phyloP scores from a whole-genome alignment of 192 early-diverging fungal genomes.

The Neocallimastix lanati region DNA sequence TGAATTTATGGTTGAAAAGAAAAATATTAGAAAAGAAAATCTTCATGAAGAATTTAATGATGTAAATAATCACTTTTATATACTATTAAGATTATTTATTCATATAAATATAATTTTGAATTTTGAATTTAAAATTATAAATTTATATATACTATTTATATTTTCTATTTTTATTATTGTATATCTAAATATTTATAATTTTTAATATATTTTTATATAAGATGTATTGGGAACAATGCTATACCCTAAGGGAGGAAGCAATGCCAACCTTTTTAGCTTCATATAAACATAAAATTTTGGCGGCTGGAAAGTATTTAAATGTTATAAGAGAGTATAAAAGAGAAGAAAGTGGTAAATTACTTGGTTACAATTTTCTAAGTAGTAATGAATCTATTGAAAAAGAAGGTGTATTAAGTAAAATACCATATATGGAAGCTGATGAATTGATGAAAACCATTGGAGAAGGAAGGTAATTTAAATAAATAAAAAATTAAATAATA shows the following conservation, averaged over 20 bases:
- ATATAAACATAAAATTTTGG: conserved; percentile 57
- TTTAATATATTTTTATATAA: conserved; percentile 18
- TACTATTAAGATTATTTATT: too few species aligned
- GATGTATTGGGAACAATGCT: conserved; percentile 66
- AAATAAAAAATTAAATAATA: not conserved
- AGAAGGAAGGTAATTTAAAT: conserved; percentile 5
- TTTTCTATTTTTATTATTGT: too few species aligned
- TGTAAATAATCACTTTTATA: conserved; percentile 59
- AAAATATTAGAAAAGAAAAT: conserved; percentile 14
- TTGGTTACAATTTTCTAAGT: not conserved
- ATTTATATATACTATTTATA: too few species aligned
- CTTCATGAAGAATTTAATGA: conserved; percentile 27
- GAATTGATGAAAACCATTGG: conserved; percentile 2
- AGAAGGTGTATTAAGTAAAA: conserved; percentile 4
- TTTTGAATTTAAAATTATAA: too few species aligned
- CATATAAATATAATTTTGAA: too few species aligned
- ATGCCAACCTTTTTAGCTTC: conserved; percentile 66
- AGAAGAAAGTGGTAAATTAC: not conserved
- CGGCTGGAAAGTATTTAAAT: conserved; percentile 89
- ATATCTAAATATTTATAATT: too few species aligned
- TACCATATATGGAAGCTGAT: conserved; percentile 5
- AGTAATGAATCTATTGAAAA: not conserved
- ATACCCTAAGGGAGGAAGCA: conserved; percentile 37
- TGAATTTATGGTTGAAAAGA: conserved; percentile 71
- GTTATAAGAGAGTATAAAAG: conserved; percentile 73